Base-by-base conservation (phyloP, 345 rosid genomes). In the Erodium maritimum region DNA sequence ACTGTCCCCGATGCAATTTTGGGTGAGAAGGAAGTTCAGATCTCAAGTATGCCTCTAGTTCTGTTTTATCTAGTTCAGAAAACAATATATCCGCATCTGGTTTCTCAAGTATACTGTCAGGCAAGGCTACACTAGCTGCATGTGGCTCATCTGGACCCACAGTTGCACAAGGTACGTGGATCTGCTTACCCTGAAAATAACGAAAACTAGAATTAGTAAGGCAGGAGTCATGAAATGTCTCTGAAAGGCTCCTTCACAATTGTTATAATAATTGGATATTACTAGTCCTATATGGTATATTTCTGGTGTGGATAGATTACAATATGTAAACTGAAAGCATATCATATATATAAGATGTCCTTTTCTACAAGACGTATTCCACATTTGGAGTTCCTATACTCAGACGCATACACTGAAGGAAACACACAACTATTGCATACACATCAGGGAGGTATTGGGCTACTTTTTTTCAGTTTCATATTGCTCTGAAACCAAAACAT, bases 141-240 rank as follows among this genome's bases (percentile, higher is more conserved):
- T 90, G 97, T 17, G 99, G 97, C 79, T 90, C 99, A 67, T 87
- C 91, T 24, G 99, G 97, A 68, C 99, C 96, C 66, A 82, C 81
- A 23, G 96, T 84, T 34, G 99, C 95, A 70, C 67, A 52, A 0
- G 82, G 77, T 77, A 73, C 64, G 67, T 66, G 75, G 37, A 67
- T 62, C 64, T 18, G 75, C 67, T 66, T 83, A 48, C 62, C 71
- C 95, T 78, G 81, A 72, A 64, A 73, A 70, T 24, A 57, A 66
- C 25, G 33, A 23, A 22, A 23, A 22, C 21, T 33, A 42, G 3
- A 55, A 52, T 29, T 57, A 16, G 62, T 61, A 9, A 55, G 61
- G 17, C 48, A 42, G 12, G 37, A 42, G 48, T 42, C 48, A 7
- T 42, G 48, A 16, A 52, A 19, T 19, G 42, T 10, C 17, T 25